A percentile compares a stretch with the other conserved stretches of the same genome.
Evolutionary conservation across 805 yeast genomes (phyloP).

Genomic region (Yarrowia sp.): DNA sequence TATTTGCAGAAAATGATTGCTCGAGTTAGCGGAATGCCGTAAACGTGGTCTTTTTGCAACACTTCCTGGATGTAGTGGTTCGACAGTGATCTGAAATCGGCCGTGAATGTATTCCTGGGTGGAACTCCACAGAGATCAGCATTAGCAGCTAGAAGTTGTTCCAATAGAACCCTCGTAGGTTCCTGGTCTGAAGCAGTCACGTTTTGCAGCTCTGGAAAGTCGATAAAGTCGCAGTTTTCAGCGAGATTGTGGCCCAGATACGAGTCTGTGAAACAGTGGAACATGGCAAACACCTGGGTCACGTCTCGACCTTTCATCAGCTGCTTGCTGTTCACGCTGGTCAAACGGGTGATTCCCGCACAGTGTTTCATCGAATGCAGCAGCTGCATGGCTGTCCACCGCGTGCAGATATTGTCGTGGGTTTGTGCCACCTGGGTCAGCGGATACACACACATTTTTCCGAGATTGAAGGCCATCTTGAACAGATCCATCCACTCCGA

Average conservation of each 20-base stretch:
- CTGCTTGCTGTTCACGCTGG: conserved; percentile 18
- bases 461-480: conserved; percentile 29
- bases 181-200: not conserved
- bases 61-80: conserved; percentile 27
- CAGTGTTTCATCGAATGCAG: conserved; percentile 31
- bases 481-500: conserved; percentile 24
- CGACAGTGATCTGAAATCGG: not conserved
- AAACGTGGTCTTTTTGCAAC: conserved; percentile 2
- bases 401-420: conserved; percentile 1
- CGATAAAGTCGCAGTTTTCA: conserved; percentile 17
- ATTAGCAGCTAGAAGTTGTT: not conserved
- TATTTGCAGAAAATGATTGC: conserved; percentile 25
- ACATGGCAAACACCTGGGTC: conserved; percentile 22
- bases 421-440: conserved; percentile 19
- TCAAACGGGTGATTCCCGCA: conserved; percentile 28
- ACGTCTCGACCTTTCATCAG: not conserved
- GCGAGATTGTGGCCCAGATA: conserved; percentile 20
- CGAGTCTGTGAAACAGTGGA: conserved; percentile 18
- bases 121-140: conserved; percentile 6
- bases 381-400: conserved; percentile 29
- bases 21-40: conserved; percentile 19
- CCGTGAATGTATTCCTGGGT: conserved; percentile 1
- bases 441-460: conserved; percentile 27
- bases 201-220: not conserved
- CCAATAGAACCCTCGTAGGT: conserved; percentile 3